These are phyloP conservation scores for Thraustochytrium aureum DNA, from an alignment of 352 stramenopile genomes.

Conservation along the genomic window DNA sequence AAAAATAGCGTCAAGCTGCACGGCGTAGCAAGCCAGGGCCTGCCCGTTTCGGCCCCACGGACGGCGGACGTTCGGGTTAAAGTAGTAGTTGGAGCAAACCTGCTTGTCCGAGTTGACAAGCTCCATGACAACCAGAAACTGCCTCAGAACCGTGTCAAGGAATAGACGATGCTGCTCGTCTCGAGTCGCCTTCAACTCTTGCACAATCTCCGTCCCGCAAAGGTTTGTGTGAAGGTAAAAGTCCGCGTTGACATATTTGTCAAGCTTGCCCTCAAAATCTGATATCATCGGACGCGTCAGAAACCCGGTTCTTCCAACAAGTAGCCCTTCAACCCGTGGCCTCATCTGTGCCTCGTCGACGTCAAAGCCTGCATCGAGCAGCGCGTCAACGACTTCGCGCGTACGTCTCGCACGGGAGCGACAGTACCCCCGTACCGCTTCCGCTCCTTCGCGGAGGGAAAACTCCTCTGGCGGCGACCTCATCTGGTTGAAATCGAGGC, in stretches of 20 bases:
- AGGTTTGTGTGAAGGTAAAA: conserved; percentile 8
- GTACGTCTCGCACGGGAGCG: neutral
- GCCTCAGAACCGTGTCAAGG: conserved; percentile 27
- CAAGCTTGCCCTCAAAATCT: conserved; percentile 5
- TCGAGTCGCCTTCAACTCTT: conserved; percentile 1
- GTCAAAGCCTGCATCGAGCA: conserved; percentile 7
- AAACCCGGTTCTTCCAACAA: conserved; percentile 35
- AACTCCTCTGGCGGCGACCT: conserved; percentile 41
- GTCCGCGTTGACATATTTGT: conserved; percentile 35
- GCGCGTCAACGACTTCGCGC: neutral
- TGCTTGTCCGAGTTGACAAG: neutral
- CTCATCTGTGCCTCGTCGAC: neutral
- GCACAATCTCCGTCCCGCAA: neutral
- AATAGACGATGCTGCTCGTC: conserved; percentile 28
- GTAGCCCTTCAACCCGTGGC: neutral
- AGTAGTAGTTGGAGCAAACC: conserved; percentile 43
- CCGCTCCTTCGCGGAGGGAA: conserved; percentile 6
- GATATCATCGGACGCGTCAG: conserved; percentile 12
- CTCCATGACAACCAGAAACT: conserved; percentile 53
- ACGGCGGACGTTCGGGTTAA: conserved; percentile 41
- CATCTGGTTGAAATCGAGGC: conserved; percentile 49
- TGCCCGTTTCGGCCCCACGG: conserved; percentile 11
- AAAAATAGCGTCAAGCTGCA: conserved; percentile 35
- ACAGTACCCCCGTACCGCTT: conserved; percentile 13
- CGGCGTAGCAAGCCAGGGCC: conserved; percentile 19